Percentiles rank a stretch among this genome's conserved stretches.
Conservation (phyloP, 345 rosid genomes). For the Moricandia moricandioides region DNA sequence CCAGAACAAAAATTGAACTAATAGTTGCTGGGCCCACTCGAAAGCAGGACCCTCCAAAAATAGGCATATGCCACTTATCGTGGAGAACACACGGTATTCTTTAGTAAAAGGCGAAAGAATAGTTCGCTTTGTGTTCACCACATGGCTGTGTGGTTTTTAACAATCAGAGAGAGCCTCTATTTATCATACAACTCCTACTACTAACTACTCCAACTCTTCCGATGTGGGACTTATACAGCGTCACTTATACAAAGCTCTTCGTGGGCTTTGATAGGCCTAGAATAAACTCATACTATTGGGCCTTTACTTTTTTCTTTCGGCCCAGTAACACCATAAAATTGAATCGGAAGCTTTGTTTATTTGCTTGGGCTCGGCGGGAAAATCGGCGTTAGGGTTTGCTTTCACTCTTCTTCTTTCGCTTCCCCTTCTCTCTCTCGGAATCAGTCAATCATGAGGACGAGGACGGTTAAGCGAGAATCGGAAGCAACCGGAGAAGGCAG, state of each 20-base stretch:
- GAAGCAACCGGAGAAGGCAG: conserved; percentile 3
- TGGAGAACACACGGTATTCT: conserved; percentile 39
- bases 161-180: not conserved
- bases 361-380: conserved; percentile 36
- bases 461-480: conserved; percentile 33
- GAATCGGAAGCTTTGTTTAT: not conserved
- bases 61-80: conserved; percentile 33
- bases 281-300: not conserved
- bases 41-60: conserved; percentile 35
- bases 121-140: conserved; percentile 34
- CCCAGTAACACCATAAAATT: not conserved
- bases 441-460: conserved; percentile 20
- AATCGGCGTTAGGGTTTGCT: conserved; percentile 35
- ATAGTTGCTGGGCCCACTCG: not conserved
- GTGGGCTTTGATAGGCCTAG: not conserved
- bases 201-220: not conserved
- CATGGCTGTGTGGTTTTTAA: conserved; percentile 16
- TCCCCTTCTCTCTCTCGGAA: not conserved
- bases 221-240: conserved; percentile 10
- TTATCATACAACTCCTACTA: not conserved
- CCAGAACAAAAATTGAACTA: not conserved
- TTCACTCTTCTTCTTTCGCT: not conserved
- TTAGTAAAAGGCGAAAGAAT: conserved; percentile 42
- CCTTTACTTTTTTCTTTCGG: not conserved
- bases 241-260: not conserved